Evolutionary conservation across 495 filamentous ascomycete genomes (phyloP).

Genomic region (Trypethelium eluteriae): DNA sequence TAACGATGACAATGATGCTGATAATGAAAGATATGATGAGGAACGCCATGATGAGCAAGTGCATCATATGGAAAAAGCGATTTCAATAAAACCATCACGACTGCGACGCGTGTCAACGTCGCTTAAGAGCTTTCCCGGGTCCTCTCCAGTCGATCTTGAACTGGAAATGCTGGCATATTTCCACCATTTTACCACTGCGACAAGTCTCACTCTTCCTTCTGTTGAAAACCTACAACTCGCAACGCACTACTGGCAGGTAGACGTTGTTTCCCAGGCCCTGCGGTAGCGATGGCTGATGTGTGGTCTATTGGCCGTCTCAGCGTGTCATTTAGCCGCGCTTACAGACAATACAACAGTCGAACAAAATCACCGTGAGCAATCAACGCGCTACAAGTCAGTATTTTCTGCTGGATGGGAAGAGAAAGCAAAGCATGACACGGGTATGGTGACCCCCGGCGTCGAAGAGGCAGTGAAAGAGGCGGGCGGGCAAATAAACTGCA

Average conservation of each 20-base stretch:
- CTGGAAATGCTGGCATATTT: constrained; percentile 35
- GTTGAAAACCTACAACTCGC: background rate
- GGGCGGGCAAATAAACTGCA: constrained; percentile 21
- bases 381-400: background rate
- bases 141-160: constrained; percentile 23
- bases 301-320: constrained; percentile 33
- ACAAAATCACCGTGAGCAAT: background rate
- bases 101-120: background rate
- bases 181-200: constrained; percentile 36
- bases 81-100: background rate
- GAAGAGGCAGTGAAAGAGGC: constrained; percentile 15
- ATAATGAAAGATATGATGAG: background rate
- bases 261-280: constrained; percentile 29
- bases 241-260: constrained; percentile 28
- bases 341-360: constrained; percentile 16
- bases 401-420: background rate
- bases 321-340: constrained; percentile 25
- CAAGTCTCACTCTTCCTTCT: constrained; percentile 34
- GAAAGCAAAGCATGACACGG: background rate
- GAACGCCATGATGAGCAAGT: background rate
- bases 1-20: constrained; percentile 5
- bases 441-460: background rate
- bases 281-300: constrained; percentile 28
- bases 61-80: background rate
- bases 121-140: background rate